Conservation (phyloP, 1,284 basidiomycete genomes). For the Marasmius sp. region DNA sequence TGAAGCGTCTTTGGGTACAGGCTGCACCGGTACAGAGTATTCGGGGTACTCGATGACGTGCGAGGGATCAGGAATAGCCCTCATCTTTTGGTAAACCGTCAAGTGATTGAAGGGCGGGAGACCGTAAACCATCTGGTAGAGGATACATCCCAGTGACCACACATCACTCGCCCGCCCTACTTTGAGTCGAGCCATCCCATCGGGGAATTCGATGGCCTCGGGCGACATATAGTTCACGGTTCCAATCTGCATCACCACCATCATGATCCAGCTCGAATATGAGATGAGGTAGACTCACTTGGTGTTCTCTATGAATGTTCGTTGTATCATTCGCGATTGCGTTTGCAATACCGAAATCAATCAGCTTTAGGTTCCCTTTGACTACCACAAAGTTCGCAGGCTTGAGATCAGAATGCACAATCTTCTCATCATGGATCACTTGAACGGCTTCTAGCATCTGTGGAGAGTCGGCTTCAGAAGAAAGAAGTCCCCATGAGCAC, state of each 20-base stretch:
- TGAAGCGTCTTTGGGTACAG: slow-evolving; percentile 31
- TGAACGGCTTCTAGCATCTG: slow-evolving; percentile 96
- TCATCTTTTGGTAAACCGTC: slow-evolving; percentile 83
- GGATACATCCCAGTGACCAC: slow-evolving; percentile 96
- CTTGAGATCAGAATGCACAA: slow-evolving; percentile 95
- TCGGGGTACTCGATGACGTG: slow-evolving; percentile 78
- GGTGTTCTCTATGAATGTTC: slow-evolving; percentile 92
- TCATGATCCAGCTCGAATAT: slow-evolving; percentile 4
- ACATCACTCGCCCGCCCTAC: slow-evolving; percentile 90
- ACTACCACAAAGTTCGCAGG: slow-evolving; percentile 97
- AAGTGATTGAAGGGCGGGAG: slow-evolving; percentile 90
- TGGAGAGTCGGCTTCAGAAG: not conserved
- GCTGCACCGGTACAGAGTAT: slow-evolving; percentile 54
- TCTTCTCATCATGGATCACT: slow-evolving; percentile 94
- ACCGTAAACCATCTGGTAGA: slow-evolving; percentile 98
- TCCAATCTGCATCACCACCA: slow-evolving; percentile 61
- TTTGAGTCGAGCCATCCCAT: slow-evolving; percentile 76
- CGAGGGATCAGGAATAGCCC: slow-evolving; percentile 76
- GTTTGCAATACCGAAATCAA: slow-evolving; percentile 97
- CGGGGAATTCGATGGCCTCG: slow-evolving; percentile 84
- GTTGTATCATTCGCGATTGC: slow-evolving; percentile 97
- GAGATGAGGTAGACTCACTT: slow-evolving; percentile 47
- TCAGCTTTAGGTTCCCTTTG: slow-evolving; percentile 89
- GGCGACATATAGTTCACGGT: slow-evolving; percentile 97
- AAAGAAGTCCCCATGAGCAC: slow-evolving; percentile 1